Evolutionary conservation across 2,329 filamentous ascomycete genomes (phyloP).

Genomic region (Calonectria pseudoturangicola): DNA sequence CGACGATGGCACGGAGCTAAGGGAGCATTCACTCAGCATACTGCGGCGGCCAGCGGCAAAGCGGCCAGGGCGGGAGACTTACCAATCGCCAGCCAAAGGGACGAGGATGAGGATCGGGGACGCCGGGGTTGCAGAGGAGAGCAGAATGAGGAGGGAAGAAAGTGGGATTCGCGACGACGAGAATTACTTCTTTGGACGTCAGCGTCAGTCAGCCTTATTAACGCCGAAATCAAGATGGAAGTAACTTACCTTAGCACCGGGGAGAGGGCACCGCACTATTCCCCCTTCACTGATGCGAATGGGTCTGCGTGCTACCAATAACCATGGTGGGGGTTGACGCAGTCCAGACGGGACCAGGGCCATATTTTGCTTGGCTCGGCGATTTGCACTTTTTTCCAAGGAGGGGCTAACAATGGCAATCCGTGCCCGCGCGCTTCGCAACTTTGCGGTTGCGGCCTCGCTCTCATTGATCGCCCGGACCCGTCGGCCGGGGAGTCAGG

Average conservation of each 20-base stretch:
- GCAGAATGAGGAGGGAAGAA: conserved; percentile 15
- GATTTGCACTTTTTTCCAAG: conserved; percentile 7
- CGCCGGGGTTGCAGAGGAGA: conserved; percentile 24
- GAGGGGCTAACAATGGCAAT: not conserved
- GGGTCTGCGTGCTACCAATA: conserved; percentile 20
- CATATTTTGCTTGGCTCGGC: conserved; percentile 21
- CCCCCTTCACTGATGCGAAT: conserved; percentile 6
- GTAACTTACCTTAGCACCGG: conserved; percentile 32
- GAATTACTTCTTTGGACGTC: conserved; percentile 34
- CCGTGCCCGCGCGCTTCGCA: not conserved
- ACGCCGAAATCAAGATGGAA: conserved; percentile 39
- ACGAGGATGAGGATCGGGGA: conserved; percentile 34
- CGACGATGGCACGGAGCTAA: conserved; percentile 26
- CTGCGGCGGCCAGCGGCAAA: conserved; percentile 15
- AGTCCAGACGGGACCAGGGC: conserved; percentile 32
- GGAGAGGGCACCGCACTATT: conserved; percentile 28
- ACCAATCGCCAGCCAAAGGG: conserved; percentile 36
- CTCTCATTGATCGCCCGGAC: conserved; percentile 33
- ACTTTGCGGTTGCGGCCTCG: not conserved
- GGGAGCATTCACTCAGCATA: conserved; percentile 32
- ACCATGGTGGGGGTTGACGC: conserved; percentile 38
- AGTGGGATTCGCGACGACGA: conserved; percentile 38
- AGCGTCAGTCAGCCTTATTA: conserved; percentile 42
- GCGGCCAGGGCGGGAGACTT: conserved; percentile 10
- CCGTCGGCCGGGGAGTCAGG: conserved; percentile 36